Evolutionary conservation across 23 red algal species (phyloP).

Genomic region (Gracilaria gracilis): DNA sequence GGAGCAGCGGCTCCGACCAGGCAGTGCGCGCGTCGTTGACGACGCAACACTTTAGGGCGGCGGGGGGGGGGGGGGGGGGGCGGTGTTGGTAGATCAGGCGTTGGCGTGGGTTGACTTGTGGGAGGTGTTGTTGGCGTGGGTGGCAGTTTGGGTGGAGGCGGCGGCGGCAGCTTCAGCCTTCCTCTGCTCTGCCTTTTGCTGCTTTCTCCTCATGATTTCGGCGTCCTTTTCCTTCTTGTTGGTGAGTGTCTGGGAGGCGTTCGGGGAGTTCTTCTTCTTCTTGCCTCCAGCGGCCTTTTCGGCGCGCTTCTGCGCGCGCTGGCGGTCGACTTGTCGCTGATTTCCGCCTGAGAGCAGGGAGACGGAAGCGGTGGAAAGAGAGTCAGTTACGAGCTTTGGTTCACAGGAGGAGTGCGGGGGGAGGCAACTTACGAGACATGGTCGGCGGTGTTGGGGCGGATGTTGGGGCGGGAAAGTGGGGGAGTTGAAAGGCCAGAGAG

Average conservation of each 20-base stretch:
- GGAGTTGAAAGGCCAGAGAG: not conserved
- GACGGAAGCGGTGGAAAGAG: not conserved
- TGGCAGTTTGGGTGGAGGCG: not conserved
- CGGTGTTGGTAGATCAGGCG: too few species aligned
- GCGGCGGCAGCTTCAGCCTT: constrained; percentile 34
- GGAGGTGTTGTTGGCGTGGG: not conserved
- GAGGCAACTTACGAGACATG: constrained; percentile 19
- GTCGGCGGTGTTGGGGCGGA: not conserved
- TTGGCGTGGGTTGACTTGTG: too few species aligned
- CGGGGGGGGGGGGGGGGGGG: not conserved
- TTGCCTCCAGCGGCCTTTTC: constrained; percentile 28
- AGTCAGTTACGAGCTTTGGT: not conserved
- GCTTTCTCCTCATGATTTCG: constrained; percentile 66
- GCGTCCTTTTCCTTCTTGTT: constrained; percentile 75
- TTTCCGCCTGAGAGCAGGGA: constrained; percentile 26
- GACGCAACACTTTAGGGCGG: not conserved
- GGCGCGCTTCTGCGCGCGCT: constrained; percentile 65
- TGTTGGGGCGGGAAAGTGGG: too few species aligned
- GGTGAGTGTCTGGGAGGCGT: constrained; percentile 43
- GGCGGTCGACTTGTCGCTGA: constrained; percentile 64
- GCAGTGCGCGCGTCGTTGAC: not conserved
- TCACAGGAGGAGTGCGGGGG: not conserved
- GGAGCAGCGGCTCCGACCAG: not conserved
- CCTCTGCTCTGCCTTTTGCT: constrained; percentile 42
- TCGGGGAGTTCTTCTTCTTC: constrained; percentile 45